phyloP scores from a whole-genome alignment of 75 land plant genomes.

The Isoetes taiwanensis region DNA sequence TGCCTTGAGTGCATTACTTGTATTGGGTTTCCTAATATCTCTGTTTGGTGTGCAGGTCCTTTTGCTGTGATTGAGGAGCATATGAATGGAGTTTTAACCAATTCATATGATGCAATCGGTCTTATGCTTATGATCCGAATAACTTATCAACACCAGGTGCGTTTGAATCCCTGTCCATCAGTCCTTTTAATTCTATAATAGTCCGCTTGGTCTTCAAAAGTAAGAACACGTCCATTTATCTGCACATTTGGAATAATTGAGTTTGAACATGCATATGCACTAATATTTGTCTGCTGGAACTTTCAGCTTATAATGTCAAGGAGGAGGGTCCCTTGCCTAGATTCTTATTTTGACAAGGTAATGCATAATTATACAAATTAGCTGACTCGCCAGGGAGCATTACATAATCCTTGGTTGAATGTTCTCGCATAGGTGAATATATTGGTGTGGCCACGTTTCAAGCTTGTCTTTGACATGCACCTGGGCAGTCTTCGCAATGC shows the following conservation, averaged over 20 bases:
- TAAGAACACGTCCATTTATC: background rate
- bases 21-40: background rate
- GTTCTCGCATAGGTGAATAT: constrained; percentile 63
- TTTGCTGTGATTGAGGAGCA: constrained; percentile 92
- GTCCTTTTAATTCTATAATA: too few relatives aligned
- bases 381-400: background rate
- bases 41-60: constrained; percentile 49
- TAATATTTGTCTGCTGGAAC: background rate
- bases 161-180: too few relatives aligned
- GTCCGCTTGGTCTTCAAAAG: background rate
- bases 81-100: constrained; percentile 68
- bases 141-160: constrained; percentile 94
- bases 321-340: constrained; percentile 91
- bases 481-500: constrained; percentile 88
- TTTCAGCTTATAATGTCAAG: constrained; percentile 90
- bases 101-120: constrained; percentile 96
- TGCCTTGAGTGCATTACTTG: background rate
- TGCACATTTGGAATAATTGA: background rate
- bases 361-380: background rate
- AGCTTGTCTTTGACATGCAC: constrained; percentile 99
- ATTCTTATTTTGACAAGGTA: constrained; percentile 97
- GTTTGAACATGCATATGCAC: background rate
- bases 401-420: background rate
- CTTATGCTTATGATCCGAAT: constrained; percentile 96
- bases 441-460: constrained; percentile 95